These are phyloP conservation scores for Aegilops bicornis DNA, from an alignment of 176 grass and related monocot genomes.

Conservation along the genomic window DNA sequence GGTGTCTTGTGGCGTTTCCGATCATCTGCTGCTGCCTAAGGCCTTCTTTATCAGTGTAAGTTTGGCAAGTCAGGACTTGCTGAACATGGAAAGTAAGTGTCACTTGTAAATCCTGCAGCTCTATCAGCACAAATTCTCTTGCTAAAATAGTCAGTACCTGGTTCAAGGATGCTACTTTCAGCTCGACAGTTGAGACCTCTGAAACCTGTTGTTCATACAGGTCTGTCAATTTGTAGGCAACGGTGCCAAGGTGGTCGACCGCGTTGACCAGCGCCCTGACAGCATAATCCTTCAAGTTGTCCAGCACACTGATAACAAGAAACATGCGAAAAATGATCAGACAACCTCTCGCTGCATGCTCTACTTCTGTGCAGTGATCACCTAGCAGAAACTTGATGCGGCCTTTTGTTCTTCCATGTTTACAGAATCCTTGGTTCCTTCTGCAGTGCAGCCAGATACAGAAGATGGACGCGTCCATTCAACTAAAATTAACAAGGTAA, in stretches of 20 bases:
- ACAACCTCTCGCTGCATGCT: neutral
- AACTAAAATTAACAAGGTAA: neutral
- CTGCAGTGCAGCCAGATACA: neutral
- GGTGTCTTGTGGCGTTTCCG: conserved; percentile 48
- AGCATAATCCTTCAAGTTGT: conserved; percentile 97
- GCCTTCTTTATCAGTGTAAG: conserved; percentile 94
- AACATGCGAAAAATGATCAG: conserved; percentile 8
- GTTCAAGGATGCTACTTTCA: conserved; percentile 73
- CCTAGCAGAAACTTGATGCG: conserved; percentile 13
- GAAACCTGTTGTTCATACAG: conserved; percentile 77
- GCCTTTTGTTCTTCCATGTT: conserved; percentile 15
- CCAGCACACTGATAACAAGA: conserved; percentile 74
- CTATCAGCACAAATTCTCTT: neutral
- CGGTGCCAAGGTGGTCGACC: conserved; percentile 92
- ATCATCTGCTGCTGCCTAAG: conserved; percentile 74
- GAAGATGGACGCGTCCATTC: conserved; percentile 6
- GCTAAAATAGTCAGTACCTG: conserved; percentile 53
- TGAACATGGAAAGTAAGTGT: conserved; percentile 43
- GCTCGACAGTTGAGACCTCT: conserved; percentile 66
- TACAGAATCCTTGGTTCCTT: neutral
- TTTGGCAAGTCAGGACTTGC: conserved; percentile 80
- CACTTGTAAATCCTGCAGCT: neutral
- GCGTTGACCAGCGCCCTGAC: conserved; percentile 94
- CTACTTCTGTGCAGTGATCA: neutral
- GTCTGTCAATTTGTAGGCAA: conserved; percentile 90